Evolutionary conservation across 345 rosid species (phyloP).

Genomic region (Populus alba): DNA sequence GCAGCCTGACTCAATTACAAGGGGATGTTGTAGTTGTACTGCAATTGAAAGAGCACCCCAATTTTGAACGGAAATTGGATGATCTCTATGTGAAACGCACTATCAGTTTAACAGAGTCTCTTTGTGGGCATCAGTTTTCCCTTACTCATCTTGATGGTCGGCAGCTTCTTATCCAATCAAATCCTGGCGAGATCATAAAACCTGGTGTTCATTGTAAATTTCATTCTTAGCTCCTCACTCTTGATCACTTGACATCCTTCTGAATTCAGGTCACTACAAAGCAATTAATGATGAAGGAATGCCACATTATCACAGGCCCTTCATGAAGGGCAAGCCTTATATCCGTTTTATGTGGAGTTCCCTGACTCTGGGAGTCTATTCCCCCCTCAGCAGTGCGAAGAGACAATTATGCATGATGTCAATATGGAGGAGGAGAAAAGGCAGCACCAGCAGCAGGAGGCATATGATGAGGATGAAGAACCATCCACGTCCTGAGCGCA

Average conservation of each 20-base stretch:
- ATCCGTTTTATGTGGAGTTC: slow-evolving; percentile 64
- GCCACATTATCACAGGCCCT: slow-evolving; percentile 66
- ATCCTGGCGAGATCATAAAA: slow-evolving; percentile 58
- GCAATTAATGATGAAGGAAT: slow-evolving; percentile 75
- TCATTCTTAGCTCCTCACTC: not conserved
- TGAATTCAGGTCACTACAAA: slow-evolving; percentile 53
- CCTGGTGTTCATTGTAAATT: slow-evolving; percentile 39
- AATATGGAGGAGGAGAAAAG: slow-evolving; percentile 63
- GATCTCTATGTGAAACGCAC: slow-evolving; percentile 34
- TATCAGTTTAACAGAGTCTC: slow-evolving; percentile 54
- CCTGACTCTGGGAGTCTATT: slow-evolving; percentile 39
- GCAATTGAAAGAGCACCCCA: slow-evolving; percentile 55
- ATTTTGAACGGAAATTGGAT: slow-evolving; percentile 36
- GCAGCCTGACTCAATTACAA: slow-evolving; percentile 46
- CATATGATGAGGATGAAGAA: slow-evolving; percentile 59
- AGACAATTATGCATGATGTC: slow-evolving; percentile 64
- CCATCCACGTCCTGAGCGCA: slow-evolving; percentile 41
- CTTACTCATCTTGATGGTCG: slow-evolving; percentile 59
- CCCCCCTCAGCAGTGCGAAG: slow-evolving; percentile 61
- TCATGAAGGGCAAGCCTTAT: slow-evolving; percentile 74
- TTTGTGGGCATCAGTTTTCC: slow-evolving; percentile 65
- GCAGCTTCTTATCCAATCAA: slow-evolving; percentile 62
- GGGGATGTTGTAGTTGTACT: slow-evolving; percentile 50
- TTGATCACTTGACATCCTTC: not conserved
- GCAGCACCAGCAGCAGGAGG: slow-evolving; percentile 47